Conservation (phyloP, 352 stramenopile genomes). For the Phytophthora foliorum region DNA sequence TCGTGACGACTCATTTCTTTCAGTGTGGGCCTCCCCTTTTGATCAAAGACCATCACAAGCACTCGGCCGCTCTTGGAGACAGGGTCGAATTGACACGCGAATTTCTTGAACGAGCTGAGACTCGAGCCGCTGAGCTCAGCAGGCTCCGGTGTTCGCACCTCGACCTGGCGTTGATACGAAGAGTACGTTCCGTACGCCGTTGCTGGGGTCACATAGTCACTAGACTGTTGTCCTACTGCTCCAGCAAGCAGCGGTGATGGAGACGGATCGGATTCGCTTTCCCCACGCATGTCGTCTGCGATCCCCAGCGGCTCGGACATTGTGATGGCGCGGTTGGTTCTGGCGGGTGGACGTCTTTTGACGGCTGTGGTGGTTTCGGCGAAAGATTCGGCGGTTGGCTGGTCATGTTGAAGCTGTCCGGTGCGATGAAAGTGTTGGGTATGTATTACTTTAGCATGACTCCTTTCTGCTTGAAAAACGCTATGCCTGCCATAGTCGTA, state of each 20-base stretch:
- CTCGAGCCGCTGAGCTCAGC: conserved; percentile 16
- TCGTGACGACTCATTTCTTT: conserved; percentile 67
- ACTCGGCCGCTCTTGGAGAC: conserved; percentile 47
- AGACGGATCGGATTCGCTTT: conserved; percentile 17
- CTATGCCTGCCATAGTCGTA: conserved; percentile 27
- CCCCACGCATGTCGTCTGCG: conserved; percentile 17
- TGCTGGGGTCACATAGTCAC: conserved; percentile 23
- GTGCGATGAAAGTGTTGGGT: too few relatives aligned
- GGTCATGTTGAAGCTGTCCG: conserved; percentile 14
- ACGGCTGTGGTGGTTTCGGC: conserved; percentile 16
- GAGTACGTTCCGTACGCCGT: conserved; percentile 41
- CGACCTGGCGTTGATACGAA: conserved; percentile 32
- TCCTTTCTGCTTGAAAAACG: conserved; percentile 39
- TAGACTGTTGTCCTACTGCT: conserved; percentile 7
- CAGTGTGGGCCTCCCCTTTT: conserved; percentile 49
- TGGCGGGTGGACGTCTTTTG: conserved; percentile 9
- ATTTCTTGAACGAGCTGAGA: conserved; percentile 35
- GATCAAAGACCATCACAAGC: conserved; percentile 59
- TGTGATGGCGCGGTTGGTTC: not conserved
- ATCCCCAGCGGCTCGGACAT: conserved; percentile 28
- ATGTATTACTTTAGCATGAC: conserved; percentile 37
- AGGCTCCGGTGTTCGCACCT: conserved; percentile 24
- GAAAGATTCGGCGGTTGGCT: conserved; percentile 17
- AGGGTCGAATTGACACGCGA: conserved; percentile 54
- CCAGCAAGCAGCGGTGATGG: conserved; percentile 30